Evolutionary conservation across 257 asterid genomes (phyloP), one percentile per base, ranked within the genome.

Genomic region (Petunia axillaris): DNA sequence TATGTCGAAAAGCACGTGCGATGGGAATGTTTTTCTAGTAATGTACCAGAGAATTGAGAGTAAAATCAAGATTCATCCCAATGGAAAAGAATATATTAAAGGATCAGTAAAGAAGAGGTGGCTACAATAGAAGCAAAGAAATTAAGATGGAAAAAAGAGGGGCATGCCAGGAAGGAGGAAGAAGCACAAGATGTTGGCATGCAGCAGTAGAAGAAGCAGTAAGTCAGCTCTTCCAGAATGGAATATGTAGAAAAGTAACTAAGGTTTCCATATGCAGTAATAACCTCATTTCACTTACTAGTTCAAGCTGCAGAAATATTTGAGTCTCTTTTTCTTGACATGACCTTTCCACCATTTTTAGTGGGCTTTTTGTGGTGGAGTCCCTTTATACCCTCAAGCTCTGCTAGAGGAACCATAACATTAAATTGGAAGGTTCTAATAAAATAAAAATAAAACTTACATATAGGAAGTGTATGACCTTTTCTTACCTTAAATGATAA

Each of bases 351-450:
- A 78, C 71, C 15, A 50, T 54, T 68, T 79, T 11, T 52, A 36
- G 54, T 71, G 63, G 82, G 80, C 74, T 16, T 43, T 79, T 43
- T 79, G 73, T 79, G 52, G 46, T 50, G 82, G 75, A 82, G 73
- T 70, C 54, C 66, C 80, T 78, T 82, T 78, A 82, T 74, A 25
- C 77, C 83, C 35, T 50, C 53, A 16, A 6, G 38, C 79, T n/a
- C 85, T 78, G 39, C 75, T 36, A 70, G 40, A 48, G 82, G 14
- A 59, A 70, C 11, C 8, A 9, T 25, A 44, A 62, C 8, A 70
- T 25, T 4, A 4, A 53, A 7, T 78, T 40, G 80, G 77, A 58
- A 78, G 25, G 52, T 83, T 73, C 78, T 63, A 74, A 83, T 16
- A 59, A 14, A 60, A 74, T 54, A 2, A 52, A 10, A 52, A 52